Evolutionary conservation across 768 basidiomycete species (phyloP).

Genomic region (Suillus brevipes): DNA sequence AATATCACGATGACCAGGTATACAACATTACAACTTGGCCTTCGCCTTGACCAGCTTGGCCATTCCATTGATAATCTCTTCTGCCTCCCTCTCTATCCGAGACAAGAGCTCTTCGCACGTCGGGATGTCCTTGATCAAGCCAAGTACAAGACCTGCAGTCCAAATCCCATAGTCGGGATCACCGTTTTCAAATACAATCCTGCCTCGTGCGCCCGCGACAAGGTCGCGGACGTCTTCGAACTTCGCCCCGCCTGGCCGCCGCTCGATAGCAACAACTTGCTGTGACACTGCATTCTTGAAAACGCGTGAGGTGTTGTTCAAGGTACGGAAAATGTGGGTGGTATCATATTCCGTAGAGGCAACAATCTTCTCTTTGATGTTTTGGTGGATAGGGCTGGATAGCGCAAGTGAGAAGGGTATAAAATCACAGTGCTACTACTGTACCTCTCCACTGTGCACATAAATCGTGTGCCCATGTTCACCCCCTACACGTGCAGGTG

Average conservation of each 20-base stretch:
- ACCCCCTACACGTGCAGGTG: conserved; percentile 53
- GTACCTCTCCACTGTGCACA: conserved; percentile 86
- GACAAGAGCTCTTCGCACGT: conserved; percentile 72
- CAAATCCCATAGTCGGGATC: conserved; percentile 89
- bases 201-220: conserved; percentile 70
- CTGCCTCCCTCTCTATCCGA: conserved; percentile 73
- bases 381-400: conserved; percentile 79
- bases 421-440: conserved; percentile 9
- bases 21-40: conserved; percentile 21
- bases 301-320: conserved; percentile 82
- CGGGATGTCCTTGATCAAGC: conserved; percentile 81
- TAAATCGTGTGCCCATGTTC: conserved; percentile 91
- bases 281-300: conserved; percentile 81
- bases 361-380: conserved; percentile 89
- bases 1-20: not conserved
- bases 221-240: conserved; percentile 83
- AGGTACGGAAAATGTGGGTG: conserved; percentile 85
- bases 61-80: conserved; percentile 60
- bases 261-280: conserved; percentile 85
- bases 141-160: conserved; percentile 65
- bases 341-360: conserved; percentile 81
- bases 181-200: conserved; percentile 76
- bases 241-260: conserved; percentile 78
- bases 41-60: conserved; percentile 22
- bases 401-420: not conserved